Percentiles rank a stretch among this genome's conserved stretches.
phyloP scores from a whole-genome alignment of 352 stramenopile species.

The Phytophthora palmivora region DNA sequence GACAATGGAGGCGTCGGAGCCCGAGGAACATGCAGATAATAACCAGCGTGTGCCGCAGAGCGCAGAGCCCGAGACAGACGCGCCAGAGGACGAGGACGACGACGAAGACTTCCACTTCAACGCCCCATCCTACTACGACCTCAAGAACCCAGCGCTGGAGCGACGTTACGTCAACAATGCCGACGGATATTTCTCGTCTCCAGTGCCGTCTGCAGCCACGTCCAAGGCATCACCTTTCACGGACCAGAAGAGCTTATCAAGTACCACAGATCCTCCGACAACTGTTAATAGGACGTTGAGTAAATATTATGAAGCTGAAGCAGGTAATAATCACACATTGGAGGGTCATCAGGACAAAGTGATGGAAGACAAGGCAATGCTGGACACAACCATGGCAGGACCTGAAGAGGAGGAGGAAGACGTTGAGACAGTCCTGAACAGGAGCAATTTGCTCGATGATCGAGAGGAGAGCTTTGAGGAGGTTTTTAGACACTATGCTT shows the following conservation, averaged over 20 bases:
- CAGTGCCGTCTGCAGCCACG: conserved; percentile 23
- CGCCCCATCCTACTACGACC: conserved; percentile 84
- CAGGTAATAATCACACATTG: conserved; percentile 14
- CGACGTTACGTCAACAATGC: conserved; percentile 86
- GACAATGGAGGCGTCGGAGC: conserved; percentile 46
- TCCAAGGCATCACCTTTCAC: conserved; percentile 16
- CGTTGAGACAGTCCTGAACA: conserved; percentile 36
- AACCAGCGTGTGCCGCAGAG: conserved; percentile 33
- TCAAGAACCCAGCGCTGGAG: conserved; percentile 77
- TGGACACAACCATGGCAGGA: conserved; percentile 53
- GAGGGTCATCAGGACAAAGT: conserved; percentile 43
- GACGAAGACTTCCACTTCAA: conserved; percentile 83
- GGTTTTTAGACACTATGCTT: conserved; percentile 64
- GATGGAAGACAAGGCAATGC: conserved; percentile 55
- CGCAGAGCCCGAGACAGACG: conserved; percentile 31
- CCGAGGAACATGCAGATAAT: conserved; percentile 15
- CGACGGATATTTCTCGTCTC: conserved; percentile 81
- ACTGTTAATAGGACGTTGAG: conserved; percentile 3
- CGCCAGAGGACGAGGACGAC: conserved; percentile 42
- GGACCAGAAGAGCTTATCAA: conserved; percentile 12
- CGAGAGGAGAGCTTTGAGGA: conserved; percentile 60
- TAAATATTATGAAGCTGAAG: conserved; percentile 12
- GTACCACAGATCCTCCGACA: conserved; percentile 1
- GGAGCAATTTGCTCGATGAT: conserved; percentile 47
- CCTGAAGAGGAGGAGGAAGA: conserved; percentile 28